Evolutionary conservation across 805 yeast species (phyloP).

Genomic region (Cyberlindnera saturnus): DNA sequence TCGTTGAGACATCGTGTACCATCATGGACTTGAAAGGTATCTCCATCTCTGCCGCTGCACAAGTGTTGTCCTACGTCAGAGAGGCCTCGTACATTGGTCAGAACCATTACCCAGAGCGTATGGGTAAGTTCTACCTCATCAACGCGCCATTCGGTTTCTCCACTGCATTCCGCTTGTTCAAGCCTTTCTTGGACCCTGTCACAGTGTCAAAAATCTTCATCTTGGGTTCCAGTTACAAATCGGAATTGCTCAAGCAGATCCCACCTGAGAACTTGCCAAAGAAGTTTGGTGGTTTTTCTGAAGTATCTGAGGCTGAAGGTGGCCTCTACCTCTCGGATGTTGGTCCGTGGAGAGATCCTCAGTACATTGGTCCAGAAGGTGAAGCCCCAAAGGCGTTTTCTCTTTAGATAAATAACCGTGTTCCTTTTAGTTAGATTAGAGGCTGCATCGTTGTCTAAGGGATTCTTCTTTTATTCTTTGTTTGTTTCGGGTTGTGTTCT

Average conservation of each 20-base stretch:
- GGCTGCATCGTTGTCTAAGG: no score
- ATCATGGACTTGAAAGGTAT: conserved; percentile 93
- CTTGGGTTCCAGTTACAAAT: conserved; percentile 69
- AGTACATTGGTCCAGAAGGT: conserved; percentile 92
- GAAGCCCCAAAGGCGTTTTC: conserved; percentile 67
- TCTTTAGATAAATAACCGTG: neutral
- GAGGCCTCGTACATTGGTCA: conserved; percentile 95
- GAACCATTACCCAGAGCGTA: conserved; percentile 96
- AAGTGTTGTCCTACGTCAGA: conserved; percentile 80
- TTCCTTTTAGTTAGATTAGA: no score
- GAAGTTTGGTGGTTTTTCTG: conserved; percentile 84
- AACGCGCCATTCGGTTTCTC: conserved; percentile 98
- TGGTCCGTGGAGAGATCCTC: conserved; percentile 95
- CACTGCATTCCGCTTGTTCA: conserved; percentile 85
- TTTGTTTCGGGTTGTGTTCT: neutral
- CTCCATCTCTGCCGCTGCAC: conserved; percentile 75
- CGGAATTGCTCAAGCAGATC: conserved; percentile 84
- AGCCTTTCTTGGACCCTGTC: conserved; percentile 94
- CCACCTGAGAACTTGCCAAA: conserved; percentile 89
- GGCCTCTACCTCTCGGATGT: conserved; percentile 83
- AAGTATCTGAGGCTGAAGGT: conserved; percentile 58
- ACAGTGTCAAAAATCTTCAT: conserved; percentile 94
- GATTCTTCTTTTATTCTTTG: conserved; percentile 2
- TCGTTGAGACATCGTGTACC: conserved; percentile 95
- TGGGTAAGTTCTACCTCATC: conserved; percentile 95